These are phyloP conservation scores for Aspergillus fijiensis DNA, from an alignment of 2,329 filamentous ascomycete species.

Conservation along the genomic window DNA sequence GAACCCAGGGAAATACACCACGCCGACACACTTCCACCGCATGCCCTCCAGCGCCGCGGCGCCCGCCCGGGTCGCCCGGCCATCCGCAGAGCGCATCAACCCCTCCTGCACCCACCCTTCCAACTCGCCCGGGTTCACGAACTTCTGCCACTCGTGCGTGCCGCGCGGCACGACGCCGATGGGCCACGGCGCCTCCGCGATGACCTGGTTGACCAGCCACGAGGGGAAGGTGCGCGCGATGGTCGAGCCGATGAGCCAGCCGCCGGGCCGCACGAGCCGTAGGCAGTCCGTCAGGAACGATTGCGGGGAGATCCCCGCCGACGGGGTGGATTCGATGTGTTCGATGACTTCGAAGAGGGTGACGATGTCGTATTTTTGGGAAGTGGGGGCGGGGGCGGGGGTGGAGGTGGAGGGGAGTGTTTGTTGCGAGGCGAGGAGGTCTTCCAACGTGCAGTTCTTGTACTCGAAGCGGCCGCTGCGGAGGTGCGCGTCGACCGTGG, in stretches of 20 bases:
- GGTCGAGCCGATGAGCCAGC: slow-evolving; percentile 89
- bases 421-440: slow-evolving; percentile 20
- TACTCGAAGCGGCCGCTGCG: slow-evolving; percentile 65
- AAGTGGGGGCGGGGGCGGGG: neutral
- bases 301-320: slow-evolving; percentile 68
- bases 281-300: slow-evolving; percentile 58
- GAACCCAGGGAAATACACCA: slow-evolving; percentile 83
- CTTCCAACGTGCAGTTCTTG: slow-evolving; percentile 73
- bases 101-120: slow-evolving; percentile 43
- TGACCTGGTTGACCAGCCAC: slow-evolving; percentile 87
- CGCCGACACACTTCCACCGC: slow-evolving; percentile 71
- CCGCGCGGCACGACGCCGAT: slow-evolving; percentile 80
- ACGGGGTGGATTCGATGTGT: slow-evolving; percentile 74
- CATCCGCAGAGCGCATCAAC: slow-evolving; percentile 52
- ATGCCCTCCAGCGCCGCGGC: slow-evolving; percentile 30
- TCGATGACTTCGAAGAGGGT: slow-evolving; percentile 93
- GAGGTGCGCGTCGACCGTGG: slow-evolving; percentile 54
- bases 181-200: slow-evolving; percentile 75
- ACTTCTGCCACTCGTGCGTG: slow-evolving; percentile 96
- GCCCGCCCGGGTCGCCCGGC: slow-evolving; percentile 23
- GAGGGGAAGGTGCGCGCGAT: slow-evolving; percentile 87
- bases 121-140: slow-evolving; percentile 79
- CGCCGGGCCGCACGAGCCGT: slow-evolving; percentile 76
- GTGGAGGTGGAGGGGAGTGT: slow-evolving; percentile 10
- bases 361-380: slow-evolving; percentile 68